Base-by-base conservation (phyloP, 768 basidiomycete species). In the Sarcomyxa edulis region DNA sequence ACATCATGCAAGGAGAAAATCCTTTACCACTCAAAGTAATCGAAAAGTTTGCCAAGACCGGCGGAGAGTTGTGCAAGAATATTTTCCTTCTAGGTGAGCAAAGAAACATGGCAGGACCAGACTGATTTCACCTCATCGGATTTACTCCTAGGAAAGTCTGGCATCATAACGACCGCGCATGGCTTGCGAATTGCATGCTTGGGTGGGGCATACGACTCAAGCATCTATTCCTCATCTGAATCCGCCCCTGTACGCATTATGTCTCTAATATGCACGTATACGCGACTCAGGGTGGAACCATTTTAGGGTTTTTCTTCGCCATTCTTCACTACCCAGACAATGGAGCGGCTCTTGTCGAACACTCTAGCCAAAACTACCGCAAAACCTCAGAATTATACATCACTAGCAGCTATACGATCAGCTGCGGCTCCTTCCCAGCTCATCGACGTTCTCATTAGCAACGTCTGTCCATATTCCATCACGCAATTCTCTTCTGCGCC, bases 61-160 rank as follows among this genome's bases (percentile, higher is more conserved):
- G 81, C 2, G 90, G 89, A 26, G 82, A 93, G 53, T 52, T 98
- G 18, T 82, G 80, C 54, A 72, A 76, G 46, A 90, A 92, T 52
- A 74, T 98, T 6, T 88, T 88, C 49, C 72, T 94, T 16, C 65
- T 97, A 35, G 87, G 94, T 93, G 47, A 56, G 88, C 68, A 2
- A 15, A 32, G 11, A 3, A 5, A 20, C 23, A 16, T 21, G 9
- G 12, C 35, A n/a, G 7, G 2, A n/a, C 14, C 4, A n/a, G n/a
- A 21, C 46, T 40, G 52, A 40, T 35, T 12, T 37, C 16, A 26
- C n/a, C 22, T 27, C 33, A 16, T 11, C 45, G n/a, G n/a, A n/a
- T n/a, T n/a, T n/a, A n/a, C n/a, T n/a, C n/a, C n/a, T n/a, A 92
- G 90, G 74, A 58, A 93, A 92, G 65, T 89, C 89, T 10, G 81